These are phyloP conservation scores for Nannizziopsis barbatae DNA, from an alignment of 2,329 filamentous ascomycete genomes.

Conservation along the genomic window DNA sequence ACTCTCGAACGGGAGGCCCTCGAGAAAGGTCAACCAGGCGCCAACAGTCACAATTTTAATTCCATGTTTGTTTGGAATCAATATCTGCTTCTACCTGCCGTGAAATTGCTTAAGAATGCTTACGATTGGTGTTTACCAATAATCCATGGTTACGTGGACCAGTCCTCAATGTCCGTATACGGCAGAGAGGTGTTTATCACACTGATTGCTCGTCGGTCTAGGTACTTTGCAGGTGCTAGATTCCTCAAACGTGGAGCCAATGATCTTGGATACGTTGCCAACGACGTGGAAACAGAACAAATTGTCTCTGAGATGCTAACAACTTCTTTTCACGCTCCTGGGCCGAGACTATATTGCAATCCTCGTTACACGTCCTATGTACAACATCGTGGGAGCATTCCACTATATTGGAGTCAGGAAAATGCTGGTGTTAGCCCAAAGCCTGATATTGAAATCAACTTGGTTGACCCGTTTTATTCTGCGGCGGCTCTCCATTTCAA, in stretches of 20 bases:
- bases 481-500: conserved; percentile 92
- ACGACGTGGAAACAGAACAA: conserved; percentile 97
- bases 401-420: conserved; percentile 94
- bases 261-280: conserved; percentile 88
- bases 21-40: conserved; percentile 50
- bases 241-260: conserved; percentile 93
- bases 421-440: conserved; percentile 91
- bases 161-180: conserved; percentile 74
- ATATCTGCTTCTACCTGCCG: conserved; percentile 69
- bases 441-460: conserved; percentile 85
- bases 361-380: conserved; percentile 93
- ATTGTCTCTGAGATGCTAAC: conserved; percentile 91
- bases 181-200: conserved; percentile 84
- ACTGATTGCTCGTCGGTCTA: conserved; percentile 80
- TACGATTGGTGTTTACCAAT: conserved; percentile 96
- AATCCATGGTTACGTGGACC: conserved; percentile 92
- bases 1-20: conserved; percentile 64
- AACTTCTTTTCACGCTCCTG: conserved; percentile 89
- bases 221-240: conserved; percentile 85
- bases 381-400: conserved; percentile 92
- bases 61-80: conserved; percentile 99
- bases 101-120: conserved; percentile 58
- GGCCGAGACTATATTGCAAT: conserved; percentile 71
- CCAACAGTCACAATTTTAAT: conserved; percentile 68
- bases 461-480: conserved; percentile 93